Evolutionary conservation across 371 early-diverging fungal species (phyloP).

Genomic region (Conidiobolus incongruus): DNA sequence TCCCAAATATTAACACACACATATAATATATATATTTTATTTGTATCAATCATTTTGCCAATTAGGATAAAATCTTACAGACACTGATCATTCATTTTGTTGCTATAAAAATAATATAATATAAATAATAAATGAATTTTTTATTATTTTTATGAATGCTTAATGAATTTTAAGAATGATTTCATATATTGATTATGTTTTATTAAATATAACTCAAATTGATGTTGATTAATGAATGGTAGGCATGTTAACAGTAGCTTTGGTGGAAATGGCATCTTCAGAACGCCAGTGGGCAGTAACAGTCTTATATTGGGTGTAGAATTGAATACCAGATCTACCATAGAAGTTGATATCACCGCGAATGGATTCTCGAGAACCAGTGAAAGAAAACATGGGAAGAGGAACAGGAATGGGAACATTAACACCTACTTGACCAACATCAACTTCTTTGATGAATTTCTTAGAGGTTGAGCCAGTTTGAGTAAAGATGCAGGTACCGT

Average conservation of each 20-base stretch:
- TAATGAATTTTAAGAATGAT: neutral
- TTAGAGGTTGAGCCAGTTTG: conserved; percentile 76
- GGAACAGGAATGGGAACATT: conserved; percentile 69
- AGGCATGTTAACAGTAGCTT: conserved; percentile 63
- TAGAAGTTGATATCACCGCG: conserved; percentile 93
- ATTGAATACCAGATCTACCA: conserved; percentile 40
- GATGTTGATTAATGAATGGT: conserved; percentile 13
- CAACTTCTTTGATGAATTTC: conserved; percentile 71
- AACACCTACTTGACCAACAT: conserved; percentile 68
- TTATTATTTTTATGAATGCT: neutral
- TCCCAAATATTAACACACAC: too few relatives aligned
- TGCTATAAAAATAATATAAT: too few relatives aligned
- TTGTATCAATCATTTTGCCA: too few relatives aligned
- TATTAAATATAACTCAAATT: neutral
- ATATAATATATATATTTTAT: too few relatives aligned
- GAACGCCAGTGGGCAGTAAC: conserved; percentile 82
- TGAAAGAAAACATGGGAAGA: conserved; percentile 91
- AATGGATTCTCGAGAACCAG: conserved; percentile 85
- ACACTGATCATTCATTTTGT: too few relatives aligned
- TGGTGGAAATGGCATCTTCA: conserved; percentile 40
- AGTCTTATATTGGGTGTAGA: conserved; percentile 88
- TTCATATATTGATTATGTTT: neutral
- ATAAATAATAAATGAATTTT: neutral
- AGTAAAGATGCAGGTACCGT: conserved; percentile 90
- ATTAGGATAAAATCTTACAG: too few relatives aligned